Percentiles rank a stretch among this genome's conserved stretches.
These are phyloP conservation scores for Pachyrhizus erosus DNA, from an alignment of 306 rosid species.

Conservation along the genomic window DNA sequence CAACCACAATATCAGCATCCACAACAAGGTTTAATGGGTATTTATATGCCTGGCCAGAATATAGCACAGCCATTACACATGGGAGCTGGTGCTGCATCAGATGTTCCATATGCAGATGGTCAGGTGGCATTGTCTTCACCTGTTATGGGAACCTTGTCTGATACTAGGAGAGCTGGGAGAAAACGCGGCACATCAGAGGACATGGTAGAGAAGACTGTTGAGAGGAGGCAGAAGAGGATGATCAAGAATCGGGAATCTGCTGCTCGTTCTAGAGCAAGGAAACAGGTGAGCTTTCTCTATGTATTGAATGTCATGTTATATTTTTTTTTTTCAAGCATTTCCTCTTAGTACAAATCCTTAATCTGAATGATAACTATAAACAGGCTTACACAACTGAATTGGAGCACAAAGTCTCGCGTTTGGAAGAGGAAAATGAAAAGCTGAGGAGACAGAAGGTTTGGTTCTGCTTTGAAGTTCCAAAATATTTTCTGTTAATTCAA, in stretches of 20 bases:
- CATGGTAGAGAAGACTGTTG: slow-evolving; percentile 78
- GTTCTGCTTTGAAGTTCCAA: slow-evolving; percentile 34
- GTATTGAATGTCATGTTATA: not conserved
- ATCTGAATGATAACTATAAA: slow-evolving; percentile 25
- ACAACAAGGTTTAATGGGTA: slow-evolving; percentile 73
- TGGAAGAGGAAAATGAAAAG: slow-evolving; percentile 94
- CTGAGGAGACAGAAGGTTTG: slow-evolving; percentile 87
- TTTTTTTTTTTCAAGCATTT: not conserved
- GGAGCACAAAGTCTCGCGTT: slow-evolving; percentile 81
- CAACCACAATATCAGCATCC: slow-evolving; percentile 74
- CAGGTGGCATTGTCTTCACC: slow-evolving; percentile 72
- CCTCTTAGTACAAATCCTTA: not conserved
- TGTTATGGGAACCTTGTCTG: slow-evolving; percentile 71
- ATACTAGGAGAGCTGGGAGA: slow-evolving; percentile 64
- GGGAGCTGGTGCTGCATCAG: slow-evolving; percentile 69
- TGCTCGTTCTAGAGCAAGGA: slow-evolving; percentile 97
- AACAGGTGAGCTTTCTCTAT: slow-evolving; percentile 65
- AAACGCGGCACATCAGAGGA: slow-evolving; percentile 77
- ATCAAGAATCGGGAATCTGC: slow-evolving; percentile 98
- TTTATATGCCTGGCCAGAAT: slow-evolving; percentile 70
- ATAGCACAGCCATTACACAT: slow-evolving; percentile 65
- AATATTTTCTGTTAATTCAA: slow-evolving; percentile 26
- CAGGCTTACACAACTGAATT: slow-evolving; percentile 96
- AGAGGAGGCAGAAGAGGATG: slow-evolving; percentile 95
- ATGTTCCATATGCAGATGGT: slow-evolving; percentile 65